Base-by-base conservation (phyloP, 805 yeast species). In the Saturnispora quitensis region DNA sequence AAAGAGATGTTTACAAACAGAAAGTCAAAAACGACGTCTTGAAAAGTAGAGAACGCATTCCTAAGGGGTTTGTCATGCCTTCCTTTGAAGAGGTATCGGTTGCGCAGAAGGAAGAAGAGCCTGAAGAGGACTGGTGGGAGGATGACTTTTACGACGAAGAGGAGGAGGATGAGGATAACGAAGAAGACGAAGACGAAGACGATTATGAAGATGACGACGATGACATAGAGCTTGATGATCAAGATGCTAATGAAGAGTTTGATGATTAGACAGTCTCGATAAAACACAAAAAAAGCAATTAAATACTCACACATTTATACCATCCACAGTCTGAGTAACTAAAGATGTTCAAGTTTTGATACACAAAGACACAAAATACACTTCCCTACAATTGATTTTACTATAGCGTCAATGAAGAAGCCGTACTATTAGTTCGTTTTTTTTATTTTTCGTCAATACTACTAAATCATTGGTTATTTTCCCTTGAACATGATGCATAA, bases 11-110 rank as follows among this genome's bases (percentile, higher is more conserved):
- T 50, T 91, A 89, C 71, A 80, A 80, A 64, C 82, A 80, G 63
- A 81, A 84, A 65, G 93, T 90, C 4, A 75, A 77, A 55, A 78
- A 80, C 58, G 96, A 89, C 61, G 97, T 90, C 38, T 85, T 81
- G 61, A 74, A 86, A 60, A 85, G 95, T 38, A 84, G 82, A 63
- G 79, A 80, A 53, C 90, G 88, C 66, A 86, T 91, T 50, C 99
- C 99, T 18, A 79, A 75, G 49, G 97, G 84, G 40, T 89, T 89
- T 63, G 76, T 75, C 27, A 81, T 89, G 81, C 97, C 97, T 22
- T 79, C 80, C 40, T 74, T 80, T 18, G 85, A 81, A 49, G 77
- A 76, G 20, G 78, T 84, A 33, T 55, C 56, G 13, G 52, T 43
- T 9, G 58, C 57, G 8, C 55, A 49, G 15, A 58, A 58, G 43